Evolutionary conservation across 148 eudicot species (phyloP).

Genomic region (Chenopodium quinoa): DNA sequence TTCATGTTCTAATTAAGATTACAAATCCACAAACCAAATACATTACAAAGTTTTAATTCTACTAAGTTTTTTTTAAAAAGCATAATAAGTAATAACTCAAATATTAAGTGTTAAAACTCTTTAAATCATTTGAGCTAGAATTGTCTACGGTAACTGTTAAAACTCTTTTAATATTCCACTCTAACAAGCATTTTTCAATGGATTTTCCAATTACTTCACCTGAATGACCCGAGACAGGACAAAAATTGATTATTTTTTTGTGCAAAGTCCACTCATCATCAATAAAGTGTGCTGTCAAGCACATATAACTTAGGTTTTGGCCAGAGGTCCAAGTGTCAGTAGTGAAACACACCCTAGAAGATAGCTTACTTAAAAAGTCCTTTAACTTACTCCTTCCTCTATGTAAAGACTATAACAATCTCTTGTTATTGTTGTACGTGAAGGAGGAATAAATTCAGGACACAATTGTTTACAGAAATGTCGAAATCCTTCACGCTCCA

Average conservation of each 20-base stretch:
- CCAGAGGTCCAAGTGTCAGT: slow-evolving; percentile 20
- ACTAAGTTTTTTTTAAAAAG: too few species aligned
- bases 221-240: slow-evolving; percentile 7
- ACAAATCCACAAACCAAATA: too few species aligned
- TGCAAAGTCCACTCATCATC: slow-evolving; percentile 20
- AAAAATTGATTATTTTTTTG: slow-evolving; percentile 26
- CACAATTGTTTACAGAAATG: too few species aligned
- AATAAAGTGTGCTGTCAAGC: slow-evolving; percentile 21
- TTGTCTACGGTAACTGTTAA: slow-evolving; percentile 13
- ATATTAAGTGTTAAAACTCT: too few species aligned
- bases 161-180: slow-evolving; percentile 11
- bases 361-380: neutral
- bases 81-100: too few species aligned
- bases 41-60: too few species aligned
- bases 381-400: slow-evolving; percentile 8
- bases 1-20: too few species aligned
- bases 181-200: slow-evolving; percentile 21
- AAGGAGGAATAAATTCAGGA: too few species aligned
- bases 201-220: slow-evolving; percentile 15
- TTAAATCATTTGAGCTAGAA: slow-evolving; percentile 15
- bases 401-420: too few species aligned
- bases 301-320: slow-evolving; percentile 12
- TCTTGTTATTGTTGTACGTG: too few species aligned
- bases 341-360: slow-evolving; percentile 16
- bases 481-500: too few species aligned